A percentile compares a stretch with the other conserved stretches of the same genome.
These are phyloP conservation scores for Saprolegnia diclina DNA, from an alignment of 352 stramenopile species.

Conservation along the genomic window DNA sequence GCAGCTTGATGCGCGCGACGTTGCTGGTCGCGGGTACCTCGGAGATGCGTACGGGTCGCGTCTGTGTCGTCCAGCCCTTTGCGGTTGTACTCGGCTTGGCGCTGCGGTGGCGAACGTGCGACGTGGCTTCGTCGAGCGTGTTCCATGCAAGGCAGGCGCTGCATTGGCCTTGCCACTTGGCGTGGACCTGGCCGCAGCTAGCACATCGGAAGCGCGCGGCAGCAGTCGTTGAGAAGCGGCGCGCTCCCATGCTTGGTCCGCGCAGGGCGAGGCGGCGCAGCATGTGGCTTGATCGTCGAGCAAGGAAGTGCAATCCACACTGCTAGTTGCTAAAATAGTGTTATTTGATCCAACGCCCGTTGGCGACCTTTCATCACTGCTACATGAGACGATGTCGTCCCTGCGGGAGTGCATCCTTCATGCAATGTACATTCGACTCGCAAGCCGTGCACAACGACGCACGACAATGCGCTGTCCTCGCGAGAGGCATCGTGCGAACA, in stretches of 20 bases:
- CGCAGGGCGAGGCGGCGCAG: neutral
- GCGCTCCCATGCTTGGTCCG: neutral
- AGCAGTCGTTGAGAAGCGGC: neutral
- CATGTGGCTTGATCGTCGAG: neutral
- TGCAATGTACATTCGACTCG: too few species aligned
- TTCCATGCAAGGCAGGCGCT: slow-evolving; percentile 88
- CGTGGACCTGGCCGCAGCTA: slow-evolving; percentile 56
- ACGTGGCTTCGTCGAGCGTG: slow-evolving; percentile 60
- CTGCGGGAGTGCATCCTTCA: too few species aligned
- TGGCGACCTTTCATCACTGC: too few species aligned
- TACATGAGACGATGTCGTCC: too few species aligned
- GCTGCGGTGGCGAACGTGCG: slow-evolving; percentile 40
- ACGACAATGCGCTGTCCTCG: too few species aligned
- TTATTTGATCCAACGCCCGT: neutral
- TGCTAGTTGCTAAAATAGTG: neutral
- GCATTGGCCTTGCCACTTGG: slow-evolving; percentile 85
- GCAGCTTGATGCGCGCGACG: slow-evolving; percentile 54
- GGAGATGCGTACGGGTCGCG: slow-evolving; percentile 45
- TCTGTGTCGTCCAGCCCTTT: slow-evolving; percentile 38
- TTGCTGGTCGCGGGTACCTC: slow-evolving; percentile 56
- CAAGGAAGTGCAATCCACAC: neutral
- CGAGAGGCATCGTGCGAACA: too few species aligned
- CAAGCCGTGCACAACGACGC: too few species aligned
- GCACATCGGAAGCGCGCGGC: slow-evolving; percentile 38
- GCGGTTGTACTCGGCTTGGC: slow-evolving; percentile 42